A percentile compares a stretch with the other conserved stretches of the same genome.
Evolutionary conservation across 768 basidiomycete species (phyloP).

Genomic region (Tylopilus intermedius): DNA sequence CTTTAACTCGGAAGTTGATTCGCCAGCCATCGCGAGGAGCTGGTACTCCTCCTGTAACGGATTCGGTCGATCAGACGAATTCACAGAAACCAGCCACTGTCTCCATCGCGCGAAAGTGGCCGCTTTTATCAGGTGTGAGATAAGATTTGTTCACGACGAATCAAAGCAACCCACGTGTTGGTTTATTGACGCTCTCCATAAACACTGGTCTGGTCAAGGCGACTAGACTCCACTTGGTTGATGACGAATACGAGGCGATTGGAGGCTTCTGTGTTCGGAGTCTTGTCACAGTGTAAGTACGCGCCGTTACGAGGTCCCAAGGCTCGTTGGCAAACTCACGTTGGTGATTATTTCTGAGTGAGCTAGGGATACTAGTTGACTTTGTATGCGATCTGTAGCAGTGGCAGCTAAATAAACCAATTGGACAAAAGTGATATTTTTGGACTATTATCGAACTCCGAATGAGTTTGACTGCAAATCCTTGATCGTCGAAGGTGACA

Average conservation of each 20-base stretch:
- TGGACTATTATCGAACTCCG: no score
- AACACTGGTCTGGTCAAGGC: no score
- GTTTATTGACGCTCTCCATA: conserved; percentile 11
- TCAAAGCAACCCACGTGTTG: conserved; percentile 8
- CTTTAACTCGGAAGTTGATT: conserved; percentile 4
- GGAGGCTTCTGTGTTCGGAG: neutral
- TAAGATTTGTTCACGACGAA: neutral
- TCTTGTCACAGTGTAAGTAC: neutral
- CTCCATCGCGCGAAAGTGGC: conserved; percentile 12
- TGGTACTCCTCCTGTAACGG: conserved; percentile 20
- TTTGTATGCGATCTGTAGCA: neutral
- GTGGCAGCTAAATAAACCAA: no score
- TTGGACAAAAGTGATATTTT: no score
- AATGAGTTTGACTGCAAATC: no score
- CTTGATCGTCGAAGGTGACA: no score
- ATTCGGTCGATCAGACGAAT: conserved; percentile 7
- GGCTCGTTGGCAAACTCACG: neutral
- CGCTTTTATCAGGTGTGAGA: conserved; percentile 9
- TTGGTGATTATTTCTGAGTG: neutral
- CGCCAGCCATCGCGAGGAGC: conserved; percentile 10
- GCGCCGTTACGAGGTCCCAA: neutral
- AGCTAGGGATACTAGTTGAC: neutral
- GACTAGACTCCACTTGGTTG: neutral
- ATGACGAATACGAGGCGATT: neutral
- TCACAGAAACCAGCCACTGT: conserved; percentile 9